These are phyloP conservation scores for Reticulascus tulasneorum DNA, from an alignment of 2,329 filamentous ascomycete species.

Conservation along the genomic window DNA sequence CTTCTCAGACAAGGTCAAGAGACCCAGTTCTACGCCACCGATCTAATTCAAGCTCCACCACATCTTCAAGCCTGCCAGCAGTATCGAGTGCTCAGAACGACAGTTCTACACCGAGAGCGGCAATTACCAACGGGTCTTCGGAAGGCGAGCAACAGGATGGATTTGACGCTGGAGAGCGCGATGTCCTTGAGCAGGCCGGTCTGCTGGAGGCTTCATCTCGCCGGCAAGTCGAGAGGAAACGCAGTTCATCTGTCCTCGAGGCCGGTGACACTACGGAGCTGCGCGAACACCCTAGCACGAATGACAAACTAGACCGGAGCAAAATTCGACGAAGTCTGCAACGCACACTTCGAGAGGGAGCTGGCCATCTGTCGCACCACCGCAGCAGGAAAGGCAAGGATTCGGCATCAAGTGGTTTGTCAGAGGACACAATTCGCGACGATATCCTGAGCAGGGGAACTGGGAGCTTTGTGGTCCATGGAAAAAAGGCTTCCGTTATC, in stretches of 20 bases:
- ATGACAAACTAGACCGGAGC: constrained; percentile 53
- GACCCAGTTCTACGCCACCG: constrained; percentile 27
- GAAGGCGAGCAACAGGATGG: constrained; percentile 38
- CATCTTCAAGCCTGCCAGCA: constrained; percentile 25
- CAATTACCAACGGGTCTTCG: not conserved
- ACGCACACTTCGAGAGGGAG: constrained; percentile 81
- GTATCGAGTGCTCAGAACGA: constrained; percentile 13
- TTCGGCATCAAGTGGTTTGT: constrained; percentile 55
- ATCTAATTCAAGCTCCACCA: constrained; percentile 38
- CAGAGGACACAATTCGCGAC: constrained; percentile 49
- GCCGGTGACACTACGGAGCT: constrained; percentile 36
- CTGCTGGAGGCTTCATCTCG: constrained; percentile 48
- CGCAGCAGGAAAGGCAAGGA: constrained; percentile 76
- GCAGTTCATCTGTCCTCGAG: constrained; percentile 34
- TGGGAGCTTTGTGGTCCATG: constrained; percentile 92
- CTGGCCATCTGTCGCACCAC: constrained; percentile 60
- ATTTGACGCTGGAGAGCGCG: constrained; percentile 64
- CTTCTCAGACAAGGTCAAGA: constrained; percentile 26
- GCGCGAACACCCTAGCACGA: constrained; percentile 20
- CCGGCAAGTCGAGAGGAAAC: constrained; percentile 37
- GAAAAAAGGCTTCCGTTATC: constrained; percentile 95
- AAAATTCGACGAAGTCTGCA: constrained; percentile 84
- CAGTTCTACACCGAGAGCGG: constrained; percentile 11
- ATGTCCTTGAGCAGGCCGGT: constrained; percentile 64
- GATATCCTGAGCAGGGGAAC: constrained; percentile 74